phyloP scores from a whole-genome alignment of 495 filamentous ascomycete genomes.

The Monascus purpureus region DNA sequence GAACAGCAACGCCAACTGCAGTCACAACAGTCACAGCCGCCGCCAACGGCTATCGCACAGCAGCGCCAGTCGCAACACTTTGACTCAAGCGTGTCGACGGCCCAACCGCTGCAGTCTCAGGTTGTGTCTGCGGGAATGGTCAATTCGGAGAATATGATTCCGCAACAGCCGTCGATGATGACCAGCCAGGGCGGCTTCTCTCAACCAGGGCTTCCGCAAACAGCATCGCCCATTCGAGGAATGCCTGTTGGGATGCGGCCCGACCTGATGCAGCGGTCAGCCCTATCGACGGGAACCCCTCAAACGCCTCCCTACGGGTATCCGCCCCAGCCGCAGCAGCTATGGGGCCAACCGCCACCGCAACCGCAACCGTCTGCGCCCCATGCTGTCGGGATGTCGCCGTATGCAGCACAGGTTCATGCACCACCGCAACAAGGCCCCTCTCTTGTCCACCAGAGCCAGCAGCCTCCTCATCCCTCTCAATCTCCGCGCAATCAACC shows the following conservation, averaged over 20 bases:
- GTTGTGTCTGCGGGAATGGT: constrained; percentile 3
- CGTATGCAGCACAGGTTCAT: constrained; percentile 29
- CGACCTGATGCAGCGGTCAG: constrained; percentile 28
- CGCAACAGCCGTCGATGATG: constrained; percentile 23
- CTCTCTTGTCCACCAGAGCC: constrained; percentile 23
- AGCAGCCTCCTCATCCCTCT: constrained; percentile 27
- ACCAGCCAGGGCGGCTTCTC: constrained; percentile 6
- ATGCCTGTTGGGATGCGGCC: constrained; percentile 29
- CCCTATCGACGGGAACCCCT: constrained; percentile 21
- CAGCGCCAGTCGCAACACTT: no score
- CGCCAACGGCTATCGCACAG: background rate
- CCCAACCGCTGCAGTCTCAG: no score
- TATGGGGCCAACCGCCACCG: constrained; percentile 41
- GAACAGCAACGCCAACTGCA: constrained; percentile 36
- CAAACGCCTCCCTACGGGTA: constrained; percentile 34
- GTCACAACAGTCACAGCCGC: constrained; percentile 11
- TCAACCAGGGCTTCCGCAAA: background rate
- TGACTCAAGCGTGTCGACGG: no score
- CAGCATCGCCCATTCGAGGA: constrained; percentile 23
- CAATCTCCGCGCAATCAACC: constrained; percentile 36
- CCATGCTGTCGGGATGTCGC: constrained; percentile 30
- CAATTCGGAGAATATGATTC: constrained; percentile 12
- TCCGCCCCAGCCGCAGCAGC: constrained; percentile 29
- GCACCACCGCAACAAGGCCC: constrained; percentile 26
- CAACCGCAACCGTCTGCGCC: constrained; percentile 39